Evolutionary conservation across 306 rosid genomes (phyloP).

Genomic region (Canavalia gladiata): DNA sequence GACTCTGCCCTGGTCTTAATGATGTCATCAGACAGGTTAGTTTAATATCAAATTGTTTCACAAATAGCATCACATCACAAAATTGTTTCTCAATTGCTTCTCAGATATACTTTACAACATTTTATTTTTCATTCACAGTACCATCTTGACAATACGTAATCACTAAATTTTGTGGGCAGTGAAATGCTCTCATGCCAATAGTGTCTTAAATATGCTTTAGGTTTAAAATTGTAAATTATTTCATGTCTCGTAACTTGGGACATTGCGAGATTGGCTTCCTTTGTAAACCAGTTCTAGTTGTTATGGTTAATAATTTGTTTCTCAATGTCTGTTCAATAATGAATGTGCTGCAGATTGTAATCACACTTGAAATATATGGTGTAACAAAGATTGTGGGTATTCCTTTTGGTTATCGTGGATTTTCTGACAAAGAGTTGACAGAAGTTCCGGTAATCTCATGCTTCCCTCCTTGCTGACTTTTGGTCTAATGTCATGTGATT

Average conservation of each 20-base stretch:
- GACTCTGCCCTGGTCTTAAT: constrained; percentile 99
- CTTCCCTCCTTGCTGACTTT: constrained; percentile 41
- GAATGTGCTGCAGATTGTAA: constrained; percentile 80
- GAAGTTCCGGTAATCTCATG: constrained; percentile 80
- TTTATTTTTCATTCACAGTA: constrained; percentile 2
- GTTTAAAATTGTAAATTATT: constrained; percentile 32
- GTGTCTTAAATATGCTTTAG: constrained; percentile 1
- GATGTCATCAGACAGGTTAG: constrained; percentile 98
- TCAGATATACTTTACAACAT: neutral
- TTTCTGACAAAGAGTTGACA: constrained; percentile 72
- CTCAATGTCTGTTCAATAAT: constrained; percentile 41
- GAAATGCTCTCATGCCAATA: neutral
- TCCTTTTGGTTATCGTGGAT: constrained; percentile 98
- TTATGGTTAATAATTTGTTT: constrained; percentile 32
- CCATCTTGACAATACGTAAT: neutral
- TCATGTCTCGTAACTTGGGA: constrained; percentile 3
- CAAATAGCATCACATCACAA: too few species aligned
- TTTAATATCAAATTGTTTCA: constrained; percentile 40
- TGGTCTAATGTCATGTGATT: constrained; percentile 20
- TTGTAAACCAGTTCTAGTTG: constrained; percentile 18
- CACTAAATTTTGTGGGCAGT: constrained; percentile 9
- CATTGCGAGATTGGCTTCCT: constrained; percentile 34
- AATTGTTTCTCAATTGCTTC: too few species aligned
- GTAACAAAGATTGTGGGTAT: constrained; percentile 89
- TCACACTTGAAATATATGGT: constrained; percentile 98